A percentile compares a stretch with the other conserved stretches of the same genome.
These are phyloP conservation scores for Cinnamomum micranthum DNA, from an alignment of 164 flowering plant genomes.

Conservation along the genomic window DNA sequence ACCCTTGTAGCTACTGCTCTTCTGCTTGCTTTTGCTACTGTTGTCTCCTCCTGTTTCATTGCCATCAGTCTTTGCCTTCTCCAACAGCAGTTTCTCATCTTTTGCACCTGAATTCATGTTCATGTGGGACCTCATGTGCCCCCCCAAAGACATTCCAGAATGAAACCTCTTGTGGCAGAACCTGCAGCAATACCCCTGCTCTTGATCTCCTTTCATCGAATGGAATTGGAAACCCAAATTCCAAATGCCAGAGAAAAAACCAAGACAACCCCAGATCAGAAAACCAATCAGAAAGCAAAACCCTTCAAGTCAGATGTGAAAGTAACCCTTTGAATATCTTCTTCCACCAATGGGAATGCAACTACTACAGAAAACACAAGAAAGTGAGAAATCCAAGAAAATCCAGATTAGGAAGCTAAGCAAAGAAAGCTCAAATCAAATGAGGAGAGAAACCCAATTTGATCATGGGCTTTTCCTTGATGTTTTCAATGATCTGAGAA, in stretches of 20 bases:
- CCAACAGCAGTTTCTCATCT: slow-evolving; percentile 19
- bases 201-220: slow-evolving; percentile 37
- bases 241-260: slow-evolving; percentile 3
- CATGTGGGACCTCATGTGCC: slow-evolving; percentile 94
- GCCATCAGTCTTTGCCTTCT: slow-evolving; percentile 21
- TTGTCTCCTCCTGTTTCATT: slow-evolving; percentile 3
- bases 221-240: slow-evolving; percentile 1
- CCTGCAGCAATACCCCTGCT: slow-evolving; percentile 58
- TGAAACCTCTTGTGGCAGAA: slow-evolving; percentile 65
- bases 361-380: not conserved
- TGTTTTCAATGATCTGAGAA: slow-evolving; percentile 15
- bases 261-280: slow-evolving; percentile 10
- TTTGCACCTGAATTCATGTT: slow-evolving; percentile 28
- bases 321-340: not conserved
- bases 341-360: not conserved
- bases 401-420: slow-evolving; percentile 4
- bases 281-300: slow-evolving; percentile 2
- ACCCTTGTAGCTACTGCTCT: not conserved
- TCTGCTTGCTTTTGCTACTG: slow-evolving; percentile 6
- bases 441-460: not conserved
- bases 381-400: not conserved
- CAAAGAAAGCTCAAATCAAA: slow-evolving; percentile 6
- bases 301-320: not conserved
- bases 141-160: slow-evolving; percentile 87
- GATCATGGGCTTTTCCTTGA: slow-evolving; percentile 16